Evolutionary conservation across 176 grass and related monocot species (phyloP), one percentile per base, ranked within the genome.

Genomic region (Aegilops bicornis): DNA sequence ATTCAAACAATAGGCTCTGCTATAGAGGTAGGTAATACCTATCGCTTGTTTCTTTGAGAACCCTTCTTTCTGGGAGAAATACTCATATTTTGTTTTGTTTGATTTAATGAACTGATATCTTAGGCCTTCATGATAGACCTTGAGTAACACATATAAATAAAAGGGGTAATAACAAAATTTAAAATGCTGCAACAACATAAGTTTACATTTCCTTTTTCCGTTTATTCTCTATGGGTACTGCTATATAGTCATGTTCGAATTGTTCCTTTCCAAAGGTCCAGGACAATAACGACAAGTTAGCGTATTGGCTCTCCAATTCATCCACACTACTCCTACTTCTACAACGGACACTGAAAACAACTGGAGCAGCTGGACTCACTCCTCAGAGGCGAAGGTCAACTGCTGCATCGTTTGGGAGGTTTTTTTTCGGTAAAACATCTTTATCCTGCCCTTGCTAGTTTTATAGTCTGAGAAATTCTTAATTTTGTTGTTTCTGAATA

Each of bases 261-360:
- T 88, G 19, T 76, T 43, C 63, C 37, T 83, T 76, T 83, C 25
- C 56, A 78, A 86, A 94, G 97, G 85, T 70, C 73, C 97, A 91
- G 82, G 94, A 96, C 72, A 97, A 94, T 73, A 97, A 87, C 7
- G 84, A 94, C 84, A 91, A 82, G 83, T 72, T 99, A 87, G 89
- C 94, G 79, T 99, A 99, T 89, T 99, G 97, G 97, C 88, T 99
- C 20, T 99, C 94, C 16, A 97, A 99, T 86, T 94, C 97, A 63
- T 96, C 94, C 69, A 97, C 97, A 69, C 79, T 99, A 82, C 88
- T 99, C 17, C 79, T 99, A 32, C 89, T 99, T 40, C 88, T 99
- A 36, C 97, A 99, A 99, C 86, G 92, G 83, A 99, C 97, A 81
- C 63, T 99, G 62, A 99, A 99, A 88, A 91, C 97, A 85, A 94